Evolutionary conservation across 192 early-diverging fungal species (phyloP), one percentile per base, ranked within the genome.

Genomic region (Entomortierella chlamydospora): DNA sequence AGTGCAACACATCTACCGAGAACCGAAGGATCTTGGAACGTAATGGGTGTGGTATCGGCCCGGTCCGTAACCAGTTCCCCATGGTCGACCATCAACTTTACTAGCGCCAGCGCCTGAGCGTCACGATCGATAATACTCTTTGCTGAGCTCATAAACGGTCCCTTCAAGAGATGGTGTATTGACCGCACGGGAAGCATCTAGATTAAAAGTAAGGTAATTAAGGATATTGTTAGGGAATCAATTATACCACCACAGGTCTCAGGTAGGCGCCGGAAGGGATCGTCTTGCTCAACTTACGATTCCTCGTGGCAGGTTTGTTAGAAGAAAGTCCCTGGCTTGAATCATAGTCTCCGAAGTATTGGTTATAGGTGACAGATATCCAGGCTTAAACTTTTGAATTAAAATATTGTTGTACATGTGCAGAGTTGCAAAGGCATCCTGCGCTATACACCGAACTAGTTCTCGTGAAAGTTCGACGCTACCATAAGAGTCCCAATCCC

Each of bases 401-500:
- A 20, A 23, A 54, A 79, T 79, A 39, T 70, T 79, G 22, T 70
- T 63, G 43, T 70, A 70, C 62, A 70, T 65, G 2, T 20, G 22
- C 8, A 79, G 25, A 1, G 62, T 70, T n/a, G 42, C 53, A 56
- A 70, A 70, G 10, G 76, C 76, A 55, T 79, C 76, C 43, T 79
- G 76, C 0, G 68, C 67, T 13, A 79, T 61, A 56, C 76, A 79
- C 20, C 76, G 68, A 51, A 61, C 23, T 37, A 79, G 29, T 29
- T 79, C 76, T 25, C 57, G 50, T n/a, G 68, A 64, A 1, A 79
- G 50, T 5, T 79, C 76, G 28, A 55, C 29, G 60, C 69, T 54
- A 2, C 76, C 76, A 15, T 66, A 61, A 17, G 76, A 79, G 28
- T 79, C 76, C 76, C 76, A 79, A 28, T 79, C 76, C 76, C 67